Evolutionary conservation across 257 asterid genomes (phyloP).

Genomic region (Coffea canephora): DNA sequence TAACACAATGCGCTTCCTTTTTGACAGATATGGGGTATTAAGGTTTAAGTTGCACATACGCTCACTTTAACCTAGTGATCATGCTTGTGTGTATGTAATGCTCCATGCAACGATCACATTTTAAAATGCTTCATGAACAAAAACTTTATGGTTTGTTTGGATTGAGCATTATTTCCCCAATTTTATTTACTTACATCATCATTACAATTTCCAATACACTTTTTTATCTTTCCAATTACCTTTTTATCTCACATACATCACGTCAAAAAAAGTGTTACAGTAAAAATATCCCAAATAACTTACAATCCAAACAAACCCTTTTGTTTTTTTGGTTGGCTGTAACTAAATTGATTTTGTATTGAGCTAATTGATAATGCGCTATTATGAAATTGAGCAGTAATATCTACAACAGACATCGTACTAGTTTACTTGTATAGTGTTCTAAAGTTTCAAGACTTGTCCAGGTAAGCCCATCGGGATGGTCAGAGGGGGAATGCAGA

Average conservation of each 20-base stretch:
- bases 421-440: not conserved
- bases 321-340: not conserved
- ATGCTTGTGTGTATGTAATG: not conserved
- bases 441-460: slow-evolving; percentile 3
- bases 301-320: too few relatives aligned
- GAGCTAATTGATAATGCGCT: too few relatives aligned
- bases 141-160: not conserved
- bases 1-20: not conserved
- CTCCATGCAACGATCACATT: not conserved
- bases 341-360: not conserved
- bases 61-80: not conserved
- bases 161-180: too few relatives aligned
- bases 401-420: not conserved
- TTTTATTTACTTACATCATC: too few relatives aligned
- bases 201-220: too few relatives aligned
- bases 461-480: slow-evolving; percentile 84
- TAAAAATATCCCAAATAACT: too few relatives aligned
- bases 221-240: too few relatives aligned
- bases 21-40: not conserved
- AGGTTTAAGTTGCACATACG: not conserved
- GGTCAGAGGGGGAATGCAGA: slow-evolving; percentile 97
- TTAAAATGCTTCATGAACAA: not conserved
- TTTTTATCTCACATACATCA: too few relatives aligned
- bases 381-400: not conserved
- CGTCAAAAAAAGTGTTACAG: too few relatives aligned